phyloP scores from a whole-genome alignment of 2,329 filamentous ascomycete genomes.

The Beauveria brongniartii region DNA sequence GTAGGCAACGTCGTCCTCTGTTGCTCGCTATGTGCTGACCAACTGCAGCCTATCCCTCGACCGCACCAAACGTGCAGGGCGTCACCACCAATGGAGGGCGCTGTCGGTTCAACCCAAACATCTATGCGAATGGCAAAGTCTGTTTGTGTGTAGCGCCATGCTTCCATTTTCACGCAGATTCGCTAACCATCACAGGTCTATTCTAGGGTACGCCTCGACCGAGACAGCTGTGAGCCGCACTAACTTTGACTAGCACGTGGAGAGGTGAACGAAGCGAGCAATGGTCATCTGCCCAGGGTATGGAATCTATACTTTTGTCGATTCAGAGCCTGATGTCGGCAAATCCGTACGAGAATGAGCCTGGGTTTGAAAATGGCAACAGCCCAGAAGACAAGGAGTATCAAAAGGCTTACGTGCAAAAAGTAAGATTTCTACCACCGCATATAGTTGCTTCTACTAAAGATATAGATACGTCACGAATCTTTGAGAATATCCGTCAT shows the following conservation, averaged over 20 bases:
- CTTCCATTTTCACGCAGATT: background rate
- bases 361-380: constrained; percentile 76
- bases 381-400: constrained; percentile 61
- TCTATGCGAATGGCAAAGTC: constrained; percentile 85
- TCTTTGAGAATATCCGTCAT: constrained; percentile 80
- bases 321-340: constrained; percentile 93
- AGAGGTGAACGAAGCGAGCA: constrained; percentile 81
- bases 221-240: background rate
- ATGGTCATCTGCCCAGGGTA: constrained; percentile 92
- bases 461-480: constrained; percentile 74
- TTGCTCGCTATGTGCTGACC: background rate
- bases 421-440: constrained; percentile 43
- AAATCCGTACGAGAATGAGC: constrained; percentile 94
- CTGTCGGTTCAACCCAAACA: constrained; percentile 93
- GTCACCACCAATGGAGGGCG: constrained; percentile 83
- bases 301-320: constrained; percentile 89
- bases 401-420: constrained; percentile 68
- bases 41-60: constrained; percentile 70
- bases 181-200: constrained; percentile 53
- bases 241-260: constrained; percentile 65
- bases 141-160: constrained; percentile 63
- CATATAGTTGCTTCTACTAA: constrained; percentile 13
- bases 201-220: constrained; percentile 58
- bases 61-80: constrained; percentile 53
- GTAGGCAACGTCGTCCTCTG: constrained; percentile 32